A percentile compares a stretch with the other conserved stretches of the same genome.
Evolutionary conservation across 208 protist species (phyloP).

Genomic region (Histomonas meleagridis): DNA sequence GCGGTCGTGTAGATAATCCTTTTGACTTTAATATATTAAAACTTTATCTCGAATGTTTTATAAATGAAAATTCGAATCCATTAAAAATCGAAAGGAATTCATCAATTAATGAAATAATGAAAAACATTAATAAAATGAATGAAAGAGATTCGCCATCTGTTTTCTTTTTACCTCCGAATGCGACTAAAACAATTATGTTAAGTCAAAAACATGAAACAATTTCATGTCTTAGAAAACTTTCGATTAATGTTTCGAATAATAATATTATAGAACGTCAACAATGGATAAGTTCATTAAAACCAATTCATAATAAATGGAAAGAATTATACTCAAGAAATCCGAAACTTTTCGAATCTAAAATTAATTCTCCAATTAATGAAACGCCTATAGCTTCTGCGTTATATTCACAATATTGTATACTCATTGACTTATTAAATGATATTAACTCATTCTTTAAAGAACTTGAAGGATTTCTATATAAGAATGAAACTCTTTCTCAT

Average conservation of each 20-base stretch:
- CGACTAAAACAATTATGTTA: background rate
- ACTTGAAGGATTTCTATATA: background rate
- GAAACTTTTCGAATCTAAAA: background rate
- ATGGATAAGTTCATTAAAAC: background rate
- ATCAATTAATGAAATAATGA: background rate
- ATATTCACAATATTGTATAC: slow-evolving; percentile 13
- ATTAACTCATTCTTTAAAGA: background rate
- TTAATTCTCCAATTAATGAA: background rate
- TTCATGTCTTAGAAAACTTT: background rate
- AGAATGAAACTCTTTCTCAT: background rate
- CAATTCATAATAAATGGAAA: background rate
- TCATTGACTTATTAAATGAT: background rate
- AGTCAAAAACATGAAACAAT: background rate
- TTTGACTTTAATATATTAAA: slow-evolving; percentile 73
- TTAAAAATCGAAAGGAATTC: background rate
- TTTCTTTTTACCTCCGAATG: background rate
- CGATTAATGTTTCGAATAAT: background rate
- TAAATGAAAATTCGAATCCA: slow-evolving; percentile 47
- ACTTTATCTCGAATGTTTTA: slow-evolving; percentile 69
- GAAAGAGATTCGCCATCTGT: background rate
- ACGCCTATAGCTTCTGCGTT: background rate
- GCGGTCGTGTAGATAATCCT: slow-evolving; percentile 78
- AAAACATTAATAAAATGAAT: background rate
- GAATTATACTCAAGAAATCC: background rate
- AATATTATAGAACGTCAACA: background rate